Evolutionary conservation across 345 rosid genomes (phyloP).

Genomic region (Aethionema arabicum): DNA sequence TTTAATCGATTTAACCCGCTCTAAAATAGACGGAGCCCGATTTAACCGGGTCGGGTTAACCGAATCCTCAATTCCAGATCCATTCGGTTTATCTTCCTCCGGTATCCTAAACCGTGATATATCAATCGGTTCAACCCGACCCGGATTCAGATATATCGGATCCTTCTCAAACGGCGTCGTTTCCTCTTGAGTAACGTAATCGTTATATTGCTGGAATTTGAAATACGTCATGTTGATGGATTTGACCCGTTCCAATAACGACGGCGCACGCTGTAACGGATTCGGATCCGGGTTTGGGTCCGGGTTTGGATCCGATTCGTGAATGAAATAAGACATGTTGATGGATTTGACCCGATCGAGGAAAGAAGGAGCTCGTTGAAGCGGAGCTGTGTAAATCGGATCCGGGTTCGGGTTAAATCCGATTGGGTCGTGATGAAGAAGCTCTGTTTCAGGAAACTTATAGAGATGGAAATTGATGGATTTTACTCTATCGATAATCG

Average conservation of each 20-base stretch:
- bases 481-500: conserved; percentile 51
- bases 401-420: conserved; percentile 31
- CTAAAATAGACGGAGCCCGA: conserved; percentile 57
- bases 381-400: conserved; percentile 21
- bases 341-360: conserved; percentile 67
- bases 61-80: conserved; percentile 1
- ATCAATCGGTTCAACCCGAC: conserved; percentile 34
- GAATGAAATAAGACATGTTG: conserved; percentile 36
- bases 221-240: conserved; percentile 45
- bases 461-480: conserved; percentile 45
- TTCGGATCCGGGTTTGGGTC: conserved; percentile 16
- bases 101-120: conserved; percentile 27
- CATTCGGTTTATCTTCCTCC: conserved; percentile 25
- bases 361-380: conserved; percentile 54
- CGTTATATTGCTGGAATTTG: conserved; percentile 30
- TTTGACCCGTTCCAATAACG: conserved; percentile 63
- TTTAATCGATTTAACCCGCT: conserved; percentile 62
- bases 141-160: conserved; percentile 15
- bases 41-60: conserved; percentile 32
- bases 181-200: conserved; percentile 9
- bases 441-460: conserved; percentile 28
- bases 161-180: conserved; percentile 21
- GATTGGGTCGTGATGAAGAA: conserved; percentile 21
- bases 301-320: conserved; percentile 22
- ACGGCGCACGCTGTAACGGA: conserved; percentile 40